Evolutionary conservation across 768 basidiomycete species (phyloP), one percentile per base, ranked within the genome.

Genomic region (Tricholoma flavovirens): DNA sequence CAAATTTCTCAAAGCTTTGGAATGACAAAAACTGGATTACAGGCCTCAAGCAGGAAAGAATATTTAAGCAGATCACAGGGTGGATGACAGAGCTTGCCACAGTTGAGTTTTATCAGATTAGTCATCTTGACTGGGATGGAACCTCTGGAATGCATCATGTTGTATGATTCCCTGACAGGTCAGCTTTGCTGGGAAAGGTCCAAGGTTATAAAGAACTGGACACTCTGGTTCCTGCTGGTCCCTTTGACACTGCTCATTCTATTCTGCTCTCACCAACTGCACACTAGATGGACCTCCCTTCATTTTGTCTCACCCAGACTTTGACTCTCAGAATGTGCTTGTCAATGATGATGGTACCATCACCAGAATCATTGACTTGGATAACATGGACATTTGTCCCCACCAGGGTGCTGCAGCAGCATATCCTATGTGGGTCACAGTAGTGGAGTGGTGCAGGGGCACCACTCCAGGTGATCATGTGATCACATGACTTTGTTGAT

Each of bases 321-420:
- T 62, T 42, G 53, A 61, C 57, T 62, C 54, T 53, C 68, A 69
- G 57, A 69, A 68, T 40, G 55, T 68, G 38, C 59, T 67, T 24
- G 63, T 65, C 21, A 62, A 66, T 55, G 60, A 60, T 15, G 58
- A 66, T 8, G 64, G 63, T 29, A 60, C 50, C 36, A 54, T 67
- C 22, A 65, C 64, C 17, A 64, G 63, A 42, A 45, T 69, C 42
- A 67, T 67, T 26, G 68, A 69, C 52, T 69, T 67, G 67, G 66
- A 67, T 59, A 57, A 56, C 24, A 54, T 61, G 21, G 19, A 21
- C 12, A 55, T 62, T 33, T 42, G 48, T 36, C 64, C 66, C 21
- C 52, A 60, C 30, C 58, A 64, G 38, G 57, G 59, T 42, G 65
- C 60, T 4, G 63, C 59, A 54, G 67, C 65, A 45, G 55, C 56